Evolutionary conservation across 345 rosid species (phyloP), one percentile per base, ranked within the genome.

Genomic region (Eucalyptus pumila): DNA sequence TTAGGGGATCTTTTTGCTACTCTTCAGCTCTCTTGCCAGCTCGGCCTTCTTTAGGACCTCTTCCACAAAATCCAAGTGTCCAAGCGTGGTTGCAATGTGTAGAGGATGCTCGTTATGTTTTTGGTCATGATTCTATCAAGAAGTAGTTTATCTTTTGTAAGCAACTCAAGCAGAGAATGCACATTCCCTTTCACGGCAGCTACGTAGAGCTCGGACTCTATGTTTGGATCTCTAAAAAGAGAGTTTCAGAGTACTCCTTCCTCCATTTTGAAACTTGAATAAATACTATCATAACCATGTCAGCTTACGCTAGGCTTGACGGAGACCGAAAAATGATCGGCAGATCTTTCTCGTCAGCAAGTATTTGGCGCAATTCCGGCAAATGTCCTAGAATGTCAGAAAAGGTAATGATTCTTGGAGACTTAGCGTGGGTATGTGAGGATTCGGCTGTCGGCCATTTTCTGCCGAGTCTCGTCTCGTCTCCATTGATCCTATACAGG

Each of bases 81-180:
- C 91, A 13, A 89, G 88, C 87, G 83, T 56, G 40, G 91, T 52
- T 15, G 92, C 87, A 8, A 89, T 58, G 52, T 91, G 92, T 14
- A 88, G 72, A 54, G 92, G 90, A 15, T 89, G 89, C 37, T 91
- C 90, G 11, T 19, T 14, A 8, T 86, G 23, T 48, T 34, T 14
- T 89, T 49, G 34, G 37, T 37, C 27, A 88, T 45, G 17, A 54
- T 26, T 87, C 76, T 87, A 14, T 62, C 89, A 11, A 91, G 87
- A 52, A 88, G 34, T 15, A 89, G 54, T 19, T 86, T 48, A 62
- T 91, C 92, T 44, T 87, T 49, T 27, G 12, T 26, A 2, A 91
- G 88, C 37, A 89, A 69, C 50, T 88, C 23, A 8, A 49, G 52
- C 32, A 87, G 69, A 37, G 90, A 47, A 32, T 21, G 37, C 5